A percentile compares a stretch with the other conserved stretches of the same genome.
phyloP scores from a whole-genome alignment of 2,329 filamentous ascomycete species.

The Parastagonospora nodorum region DNA sequence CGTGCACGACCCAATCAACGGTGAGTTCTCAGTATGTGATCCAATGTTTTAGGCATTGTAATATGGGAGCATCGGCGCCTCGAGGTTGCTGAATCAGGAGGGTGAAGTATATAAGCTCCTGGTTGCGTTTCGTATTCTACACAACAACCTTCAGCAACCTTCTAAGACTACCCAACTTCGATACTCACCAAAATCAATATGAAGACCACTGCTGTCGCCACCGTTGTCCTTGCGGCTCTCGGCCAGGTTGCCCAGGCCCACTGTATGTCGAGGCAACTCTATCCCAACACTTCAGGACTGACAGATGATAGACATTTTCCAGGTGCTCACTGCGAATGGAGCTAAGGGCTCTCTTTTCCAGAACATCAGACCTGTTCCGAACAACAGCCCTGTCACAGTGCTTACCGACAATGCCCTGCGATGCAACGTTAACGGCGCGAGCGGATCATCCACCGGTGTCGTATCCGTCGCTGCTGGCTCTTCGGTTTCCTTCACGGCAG shows the following conservation, averaged over 20 bases:
- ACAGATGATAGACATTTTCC: conserved; percentile 42
- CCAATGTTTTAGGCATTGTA: conserved; percentile 18
- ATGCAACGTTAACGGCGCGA: conserved; percentile 43
- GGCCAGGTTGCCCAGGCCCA: conserved; percentile 44
- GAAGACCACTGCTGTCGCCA: conserved; percentile 41
- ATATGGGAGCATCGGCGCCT: conserved; percentile 24
- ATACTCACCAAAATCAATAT: conserved; percentile 19
- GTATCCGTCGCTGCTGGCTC: conserved; percentile 44
- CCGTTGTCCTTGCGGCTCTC: conserved; percentile 39
- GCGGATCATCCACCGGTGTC: conserved; percentile 33
- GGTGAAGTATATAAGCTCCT: conserved; percentile 28
- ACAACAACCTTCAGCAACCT: conserved; percentile 7
- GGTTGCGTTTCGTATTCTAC: conserved; percentile 10
- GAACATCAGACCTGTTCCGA: conserved; percentile 45
- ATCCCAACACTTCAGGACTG: conserved; percentile 1
- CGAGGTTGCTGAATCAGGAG: conserved; percentile 2
- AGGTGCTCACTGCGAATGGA: conserved; percentile 45
- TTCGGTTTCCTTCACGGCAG: conserved; percentile 42
- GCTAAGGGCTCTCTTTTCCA: conserved; percentile 41
- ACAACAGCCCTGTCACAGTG: conserved; percentile 45
- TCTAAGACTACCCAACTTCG: conserved; percentile 1
- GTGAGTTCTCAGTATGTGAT: conserved; percentile 16
- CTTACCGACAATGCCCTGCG: conserved; percentile 39
- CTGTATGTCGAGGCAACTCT: conserved; percentile 27
- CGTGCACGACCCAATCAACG: conserved; percentile 29